These are phyloP conservation scores for Erigeron canadensis DNA, from an alignment of 129 eudicot species.

Conservation along the genomic window DNA sequence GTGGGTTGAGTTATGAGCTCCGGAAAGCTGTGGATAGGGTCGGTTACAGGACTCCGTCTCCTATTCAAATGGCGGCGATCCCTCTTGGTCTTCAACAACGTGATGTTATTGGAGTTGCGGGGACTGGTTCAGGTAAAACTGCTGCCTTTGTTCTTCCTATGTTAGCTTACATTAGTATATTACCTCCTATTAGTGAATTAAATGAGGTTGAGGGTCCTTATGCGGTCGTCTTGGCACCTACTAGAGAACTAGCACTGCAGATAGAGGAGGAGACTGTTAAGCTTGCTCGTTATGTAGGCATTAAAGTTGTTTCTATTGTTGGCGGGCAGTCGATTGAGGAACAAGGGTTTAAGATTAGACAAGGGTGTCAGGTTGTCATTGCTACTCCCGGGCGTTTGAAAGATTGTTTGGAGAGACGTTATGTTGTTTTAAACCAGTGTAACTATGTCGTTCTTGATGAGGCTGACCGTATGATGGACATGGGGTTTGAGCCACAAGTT, in stretches of 20 bases:
- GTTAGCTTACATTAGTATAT: slow-evolving; percentile 59
- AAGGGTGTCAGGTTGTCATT: slow-evolving; percentile 59
- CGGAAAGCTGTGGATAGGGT: slow-evolving; percentile 59
- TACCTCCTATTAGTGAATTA: slow-evolving; percentile 55
- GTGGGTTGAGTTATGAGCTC: slow-evolving; percentile 42
- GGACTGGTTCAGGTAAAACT: slow-evolving; percentile 63
- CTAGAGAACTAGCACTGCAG: slow-evolving; percentile 54
- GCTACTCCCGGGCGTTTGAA: slow-evolving; percentile 59
- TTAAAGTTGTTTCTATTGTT: slow-evolving; percentile 54
- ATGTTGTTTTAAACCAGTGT: slow-evolving; percentile 57
- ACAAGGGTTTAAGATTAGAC: slow-evolving; percentile 55
- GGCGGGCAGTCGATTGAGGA: slow-evolving; percentile 67
- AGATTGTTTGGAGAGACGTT: slow-evolving; percentile 48
- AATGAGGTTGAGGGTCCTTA: slow-evolving; percentile 61
- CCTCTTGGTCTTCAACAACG: slow-evolving; percentile 59
- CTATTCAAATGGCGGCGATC: slow-evolving; percentile 66
- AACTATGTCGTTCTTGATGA: slow-evolving; percentile 62
- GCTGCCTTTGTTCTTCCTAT: slow-evolving; percentile 68
- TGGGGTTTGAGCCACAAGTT: slow-evolving; percentile 66
- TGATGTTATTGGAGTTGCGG: slow-evolving; percentile 58
- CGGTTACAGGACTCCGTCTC: slow-evolving; percentile 53
- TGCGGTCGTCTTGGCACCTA: slow-evolving; percentile 61
- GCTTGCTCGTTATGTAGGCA: slow-evolving; percentile 51
- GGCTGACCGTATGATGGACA: slow-evolving; percentile 63
- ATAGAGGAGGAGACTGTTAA: slow-evolving; percentile 59